Evolutionary conservation across 306 rosid species (phyloP).

Genomic region (Fragaria iinumae): DNA sequence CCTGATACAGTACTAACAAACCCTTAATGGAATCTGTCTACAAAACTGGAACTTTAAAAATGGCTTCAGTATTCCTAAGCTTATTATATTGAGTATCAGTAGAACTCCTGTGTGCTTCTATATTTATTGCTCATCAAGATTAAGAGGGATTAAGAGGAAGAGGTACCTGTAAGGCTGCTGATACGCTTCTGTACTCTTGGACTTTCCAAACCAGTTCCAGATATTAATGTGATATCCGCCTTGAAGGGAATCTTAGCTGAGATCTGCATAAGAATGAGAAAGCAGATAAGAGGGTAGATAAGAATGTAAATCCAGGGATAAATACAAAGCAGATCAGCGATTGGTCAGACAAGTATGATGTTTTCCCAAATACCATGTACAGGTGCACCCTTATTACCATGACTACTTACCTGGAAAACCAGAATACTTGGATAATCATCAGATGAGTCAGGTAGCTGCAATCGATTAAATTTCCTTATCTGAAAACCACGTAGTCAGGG

Average conservation of each 20-base stretch:
- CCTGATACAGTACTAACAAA: conserved; percentile 3
- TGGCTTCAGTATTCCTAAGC: neutral
- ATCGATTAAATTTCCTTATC: conserved; percentile 56
- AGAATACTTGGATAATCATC: conserved; percentile 67
- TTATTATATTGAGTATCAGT: neutral
- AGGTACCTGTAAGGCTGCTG: conserved; percentile 71
- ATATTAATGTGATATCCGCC: conserved; percentile 65
- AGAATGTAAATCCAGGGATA: conserved; percentile 14
- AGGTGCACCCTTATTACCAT: neutral
- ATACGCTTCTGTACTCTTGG: conserved; percentile 64
- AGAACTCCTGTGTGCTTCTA: neutral
- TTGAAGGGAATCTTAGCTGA: conserved; percentile 74
- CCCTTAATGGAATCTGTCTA: neutral
- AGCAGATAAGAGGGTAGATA: conserved; percentile 12
- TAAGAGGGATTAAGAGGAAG: neutral
- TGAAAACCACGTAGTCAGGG: conserved; percentile 27
- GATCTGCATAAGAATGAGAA: conserved; percentile 48
- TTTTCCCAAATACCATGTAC: conserved; percentile 7
- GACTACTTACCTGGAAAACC: conserved; percentile 74
- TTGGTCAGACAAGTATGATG: neutral
- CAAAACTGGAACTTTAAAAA: neutral
- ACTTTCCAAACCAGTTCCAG: conserved; percentile 58
- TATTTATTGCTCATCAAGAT: neutral
- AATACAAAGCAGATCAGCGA: neutral
- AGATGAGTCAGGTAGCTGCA: conserved; percentile 73